Evolutionary conservation across 805 yeast genomes (phyloP).

Genomic region (Maudiozyma barnettii): DNA sequence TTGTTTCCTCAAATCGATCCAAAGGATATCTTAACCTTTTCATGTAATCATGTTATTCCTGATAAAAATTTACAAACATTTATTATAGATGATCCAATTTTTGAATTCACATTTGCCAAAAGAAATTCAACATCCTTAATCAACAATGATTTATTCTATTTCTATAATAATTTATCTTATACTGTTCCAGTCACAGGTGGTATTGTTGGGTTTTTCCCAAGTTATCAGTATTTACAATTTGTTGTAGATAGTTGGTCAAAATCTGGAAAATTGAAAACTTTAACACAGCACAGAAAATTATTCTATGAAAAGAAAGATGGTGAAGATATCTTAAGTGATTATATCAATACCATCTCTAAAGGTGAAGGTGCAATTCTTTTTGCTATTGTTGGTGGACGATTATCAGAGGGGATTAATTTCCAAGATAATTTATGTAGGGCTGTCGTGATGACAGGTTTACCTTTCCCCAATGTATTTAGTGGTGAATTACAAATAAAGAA

Average conservation of each 20-base stretch:
- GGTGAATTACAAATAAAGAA: slow-evolving; percentile 73
- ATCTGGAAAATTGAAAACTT: slow-evolving; percentile 22
- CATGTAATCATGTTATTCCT: slow-evolving; percentile 83
- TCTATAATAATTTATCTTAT: slow-evolving; percentile 24
- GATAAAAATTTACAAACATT: slow-evolving; percentile 53
- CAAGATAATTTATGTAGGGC: slow-evolving; percentile 81
- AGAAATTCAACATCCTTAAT: slow-evolving; percentile 43
- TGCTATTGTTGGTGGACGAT: slow-evolving; percentile 85
- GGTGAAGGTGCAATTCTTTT: slow-evolving; percentile 55
- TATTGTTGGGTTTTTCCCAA: slow-evolving; percentile 73
- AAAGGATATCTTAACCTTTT: slow-evolving; percentile 40
- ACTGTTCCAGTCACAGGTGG: slow-evolving; percentile 54
- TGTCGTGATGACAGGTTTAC: slow-evolving; percentile 78
- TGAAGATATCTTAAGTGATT: slow-evolving; percentile 40
- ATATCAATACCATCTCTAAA: slow-evolving; percentile 34
- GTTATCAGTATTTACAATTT: slow-evolving; percentile 60
- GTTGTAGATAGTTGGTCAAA: slow-evolving; percentile 46
- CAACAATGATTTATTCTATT: slow-evolving; percentile 31
- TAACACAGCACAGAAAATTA: slow-evolving; percentile 36
- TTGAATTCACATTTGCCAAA: slow-evolving; percentile 63
- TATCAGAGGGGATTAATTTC: slow-evolving; percentile 91
- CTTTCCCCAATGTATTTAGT: slow-evolving; percentile 76
- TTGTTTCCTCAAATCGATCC: slow-evolving; percentile 51
- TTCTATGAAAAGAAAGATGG: slow-evolving; percentile 50
- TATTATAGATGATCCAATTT: slow-evolving; percentile 34